These are phyloP conservation scores for Acer yangbiense DNA, from an alignment of 345 rosid genomes.

Conservation along the genomic window DNA sequence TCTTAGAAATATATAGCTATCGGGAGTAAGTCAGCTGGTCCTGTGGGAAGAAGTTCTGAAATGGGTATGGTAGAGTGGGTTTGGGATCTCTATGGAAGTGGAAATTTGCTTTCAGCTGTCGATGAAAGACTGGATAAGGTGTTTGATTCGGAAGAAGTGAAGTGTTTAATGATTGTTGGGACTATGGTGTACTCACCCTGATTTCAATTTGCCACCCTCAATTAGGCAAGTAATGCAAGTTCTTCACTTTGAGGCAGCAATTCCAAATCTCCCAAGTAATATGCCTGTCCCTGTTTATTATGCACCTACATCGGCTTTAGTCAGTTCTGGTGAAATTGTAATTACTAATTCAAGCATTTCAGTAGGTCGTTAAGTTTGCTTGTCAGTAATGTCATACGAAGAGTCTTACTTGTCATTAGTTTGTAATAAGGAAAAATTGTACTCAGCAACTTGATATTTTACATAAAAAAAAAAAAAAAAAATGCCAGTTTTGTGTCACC, in stretches of 20 bases:
- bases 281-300: constrained; percentile 28
- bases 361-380: background rate
- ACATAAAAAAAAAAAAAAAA: no score
- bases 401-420: background rate
- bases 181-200: background rate
- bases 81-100: constrained; percentile 25
- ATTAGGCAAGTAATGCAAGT: constrained; percentile 27
- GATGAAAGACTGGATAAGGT: constrained; percentile 1
- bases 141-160: background rate
- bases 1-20: constrained; percentile 21
- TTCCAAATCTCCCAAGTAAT: constrained; percentile 22
- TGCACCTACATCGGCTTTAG: background rate
- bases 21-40: constrained; percentile 15
- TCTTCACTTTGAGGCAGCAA: constrained; percentile 12
- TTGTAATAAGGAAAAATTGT: no score
- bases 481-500: no score
- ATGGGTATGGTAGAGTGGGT: constrained; percentile 21
- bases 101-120: background rate
- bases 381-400: background rate
- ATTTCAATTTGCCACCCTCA: background rate
- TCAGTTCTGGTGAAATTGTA: background rate
- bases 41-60: background rate
- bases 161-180: constrained; percentile 1
- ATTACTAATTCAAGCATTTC: constrained; percentile 10
- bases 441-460: no score